Base-by-base conservation (phyloP, 257 asterid species). In the Solanum arcanum region DNA sequence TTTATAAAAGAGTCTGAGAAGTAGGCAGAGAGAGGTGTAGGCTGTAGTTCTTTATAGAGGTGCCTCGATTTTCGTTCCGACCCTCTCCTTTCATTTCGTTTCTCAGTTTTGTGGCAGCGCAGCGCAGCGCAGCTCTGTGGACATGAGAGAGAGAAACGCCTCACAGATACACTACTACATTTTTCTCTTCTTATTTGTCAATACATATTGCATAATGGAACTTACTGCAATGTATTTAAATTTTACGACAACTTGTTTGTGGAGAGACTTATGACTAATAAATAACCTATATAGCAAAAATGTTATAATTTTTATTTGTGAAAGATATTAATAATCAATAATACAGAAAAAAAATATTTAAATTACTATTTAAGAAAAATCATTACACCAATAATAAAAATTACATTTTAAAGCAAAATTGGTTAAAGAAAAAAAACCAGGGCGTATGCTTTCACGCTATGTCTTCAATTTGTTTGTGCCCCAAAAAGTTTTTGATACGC, bases 21-120 rank as follows among this genome's bases (percentile, higher is more conserved):
- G 27, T 69, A 76, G 88, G 80, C 47, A 86, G 87, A 39, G 86
- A 86, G 87, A 64, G 86, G 37, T 87, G 56, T 83, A 66, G 41
- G 73, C 39, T 78, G 68, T 80, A 91, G 85, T 88, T 85, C 87
- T 83, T 92, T 88, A 92, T 92, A 88, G 86, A 87, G 83, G 86
- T 46, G 93, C 95, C 96, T 94, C 93, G 98, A 75, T 88, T 91
- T 91, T 92, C 96, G 98, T 93, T 93, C 95, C 94, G 31, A 90
- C 74, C 78, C 47, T 86, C 76, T n/a, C 73, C 83, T 83, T 83
- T 88, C 88, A 83, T 84, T 84, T 84, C 87, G 31, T 84, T 66
- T 84, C 80, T n/a, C 77, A 39, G 87, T 42, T 84, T 39, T 66
- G 82, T 74, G 46, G 44, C 87, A 66, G 59, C 16, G 87, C 31